Conservation (phyloP, 2,329 filamentous ascomycete species). For the Allantophomopsis cytisporea region DNA sequence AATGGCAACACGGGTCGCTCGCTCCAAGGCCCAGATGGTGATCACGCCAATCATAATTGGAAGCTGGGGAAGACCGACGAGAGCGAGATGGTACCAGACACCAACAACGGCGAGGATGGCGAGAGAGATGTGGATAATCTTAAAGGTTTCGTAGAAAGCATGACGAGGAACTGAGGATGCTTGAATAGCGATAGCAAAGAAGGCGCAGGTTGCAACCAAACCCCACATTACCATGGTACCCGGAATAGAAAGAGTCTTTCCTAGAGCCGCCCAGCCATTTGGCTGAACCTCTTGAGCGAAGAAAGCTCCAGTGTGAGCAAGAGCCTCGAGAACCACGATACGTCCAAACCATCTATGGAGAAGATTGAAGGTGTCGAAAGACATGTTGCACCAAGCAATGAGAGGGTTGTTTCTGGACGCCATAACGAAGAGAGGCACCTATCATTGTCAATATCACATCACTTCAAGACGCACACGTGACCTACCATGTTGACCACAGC, state of each 20-base stretch:
- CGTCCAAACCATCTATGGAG: constrained; percentile 71
- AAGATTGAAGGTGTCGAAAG: constrained; percentile 74
- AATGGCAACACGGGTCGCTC: constrained; percentile 41
- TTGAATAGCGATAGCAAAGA: constrained; percentile 51
- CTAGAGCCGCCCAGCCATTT: constrained; percentile 34
- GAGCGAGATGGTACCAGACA: constrained; percentile 52
- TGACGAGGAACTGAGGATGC: constrained; percentile 60
- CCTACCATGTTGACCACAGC: constrained; percentile 58
- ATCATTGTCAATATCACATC: background rate
- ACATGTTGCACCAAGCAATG: constrained; percentile 57
- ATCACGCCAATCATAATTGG: constrained; percentile 48
- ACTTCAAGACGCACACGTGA: constrained; percentile 2
- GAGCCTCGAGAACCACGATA: constrained; percentile 56
- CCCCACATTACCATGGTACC: constrained; percentile 34
- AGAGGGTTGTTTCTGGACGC: constrained; percentile 69
- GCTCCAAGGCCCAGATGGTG: constrained; percentile 55
- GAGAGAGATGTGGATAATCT: constrained; percentile 54
- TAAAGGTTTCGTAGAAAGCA: constrained; percentile 69
- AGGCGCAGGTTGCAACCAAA: constrained; percentile 37
- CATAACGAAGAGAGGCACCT: constrained; percentile 54
- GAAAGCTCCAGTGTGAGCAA: constrained; percentile 52
- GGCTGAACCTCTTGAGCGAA: constrained; percentile 26
- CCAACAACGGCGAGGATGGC: constrained; percentile 46
- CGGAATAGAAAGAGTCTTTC: constrained; percentile 21
- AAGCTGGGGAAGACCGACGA: constrained; percentile 39